Evolutionary conservation across 2,329 filamentous ascomycete species (phyloP).

Genomic region (Neobulgaria alba): DNA sequence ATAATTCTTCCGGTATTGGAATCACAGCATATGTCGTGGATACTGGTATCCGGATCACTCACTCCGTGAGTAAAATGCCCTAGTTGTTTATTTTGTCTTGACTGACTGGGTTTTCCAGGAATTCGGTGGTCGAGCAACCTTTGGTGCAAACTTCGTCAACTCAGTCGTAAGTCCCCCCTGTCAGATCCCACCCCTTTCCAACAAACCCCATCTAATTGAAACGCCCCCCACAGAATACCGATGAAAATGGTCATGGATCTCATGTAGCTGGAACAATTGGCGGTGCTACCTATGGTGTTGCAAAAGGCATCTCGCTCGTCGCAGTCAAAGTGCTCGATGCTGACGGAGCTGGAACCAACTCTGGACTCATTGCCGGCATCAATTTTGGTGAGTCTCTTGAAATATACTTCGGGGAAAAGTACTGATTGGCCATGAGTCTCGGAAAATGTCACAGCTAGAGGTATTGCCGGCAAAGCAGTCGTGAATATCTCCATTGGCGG

Average conservation of each 20-base stretch:
- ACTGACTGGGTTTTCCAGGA: conserved; percentile 15
- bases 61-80: conserved; percentile 8
- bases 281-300: conserved; percentile 32
- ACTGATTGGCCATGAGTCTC: conserved; percentile 27
- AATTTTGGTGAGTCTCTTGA: conserved; percentile 33
- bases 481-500: conserved; percentile 47
- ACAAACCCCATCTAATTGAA: too few species aligned
- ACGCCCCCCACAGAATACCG: conserved; percentile 24
- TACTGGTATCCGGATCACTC: conserved; percentile 30
- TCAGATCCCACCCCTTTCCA: too few species aligned
- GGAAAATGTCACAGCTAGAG: conserved; percentile 27
- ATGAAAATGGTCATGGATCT: conserved; percentile 35
- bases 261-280: conserved; percentile 35
- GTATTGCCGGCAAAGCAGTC: conserved; percentile 32
- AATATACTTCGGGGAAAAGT: conserved; percentile 4
- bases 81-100: background rate
- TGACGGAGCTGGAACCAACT: conserved; percentile 38
- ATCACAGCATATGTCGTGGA: conserved; percentile 31
- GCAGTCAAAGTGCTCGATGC: conserved; percentile 32
- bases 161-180: conserved; percentile 1
- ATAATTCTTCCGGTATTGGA: conserved; percentile 27
- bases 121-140: conserved; percentile 30
- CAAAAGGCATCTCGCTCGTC: conserved; percentile 30
- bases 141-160: conserved; percentile 28
- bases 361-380: conserved; percentile 48